Percentiles rank a stretch among this genome's conserved stretches.
Conservation (phyloP, 495 filamentous ascomycete species). For the Haplographium delicatum region DNA sequence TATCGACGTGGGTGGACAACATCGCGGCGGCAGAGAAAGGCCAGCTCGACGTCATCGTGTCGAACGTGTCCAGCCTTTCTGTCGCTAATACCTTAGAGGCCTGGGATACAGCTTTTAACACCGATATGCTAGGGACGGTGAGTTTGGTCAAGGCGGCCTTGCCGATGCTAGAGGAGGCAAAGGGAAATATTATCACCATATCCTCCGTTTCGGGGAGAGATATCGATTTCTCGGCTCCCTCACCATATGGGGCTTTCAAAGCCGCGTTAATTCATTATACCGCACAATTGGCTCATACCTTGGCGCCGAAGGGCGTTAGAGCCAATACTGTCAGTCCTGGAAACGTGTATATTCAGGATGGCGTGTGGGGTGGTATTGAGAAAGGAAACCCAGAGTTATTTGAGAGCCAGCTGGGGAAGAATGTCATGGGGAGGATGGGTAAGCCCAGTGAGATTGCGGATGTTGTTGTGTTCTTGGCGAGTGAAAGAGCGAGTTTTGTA, state of each 20-base stretch:
- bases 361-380: constrained; percentile 1
- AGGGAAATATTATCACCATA: not conserved
- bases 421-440: constrained; percentile 1
- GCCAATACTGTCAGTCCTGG: constrained; percentile 4
- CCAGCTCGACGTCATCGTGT: not conserved
- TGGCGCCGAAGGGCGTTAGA: not conserved
- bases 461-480: not conserved
- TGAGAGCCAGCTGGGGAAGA: not conserved
- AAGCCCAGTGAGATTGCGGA: not conserved
- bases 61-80: not conserved
- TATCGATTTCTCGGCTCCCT: constrained; percentile 2
- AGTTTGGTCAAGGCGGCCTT: not conserved
- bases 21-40: not conserved
- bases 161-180: not conserved
- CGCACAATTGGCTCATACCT: not conserved
- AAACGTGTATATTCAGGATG: constrained; percentile 1
- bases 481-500: not conserved
- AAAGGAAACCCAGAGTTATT: not conserved
- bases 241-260: constrained; percentile 6
- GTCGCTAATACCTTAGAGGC: not conserved
- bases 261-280: constrained; percentile 4
- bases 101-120: not conserved
- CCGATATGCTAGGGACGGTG: constrained; percentile 1
- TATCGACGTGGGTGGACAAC: not conserved
- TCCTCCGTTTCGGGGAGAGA: not conserved